A percentile compares a stretch with the other conserved stretches of the same genome.
Evolutionary conservation across 805 yeast species (phyloP).

Genomic region (Yamadazyma kitorensis): DNA sequence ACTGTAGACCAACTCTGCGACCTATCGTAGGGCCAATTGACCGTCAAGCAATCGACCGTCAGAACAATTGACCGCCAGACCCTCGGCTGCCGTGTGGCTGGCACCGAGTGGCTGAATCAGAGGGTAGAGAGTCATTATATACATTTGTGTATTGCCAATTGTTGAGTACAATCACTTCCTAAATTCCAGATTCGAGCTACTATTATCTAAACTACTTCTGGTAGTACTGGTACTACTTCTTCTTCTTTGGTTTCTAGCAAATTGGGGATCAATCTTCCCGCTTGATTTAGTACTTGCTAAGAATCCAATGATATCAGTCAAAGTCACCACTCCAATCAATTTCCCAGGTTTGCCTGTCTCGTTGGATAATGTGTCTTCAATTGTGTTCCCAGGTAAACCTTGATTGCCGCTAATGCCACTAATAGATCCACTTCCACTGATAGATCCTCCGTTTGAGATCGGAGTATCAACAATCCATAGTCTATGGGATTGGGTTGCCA

Average conservation of each 20-base stretch:
- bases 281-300: constrained; percentile 62
- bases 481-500: constrained; percentile 92
- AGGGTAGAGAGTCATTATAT: background rate
- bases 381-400: constrained; percentile 8
- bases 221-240: constrained; percentile 45
- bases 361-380: constrained; percentile 16
- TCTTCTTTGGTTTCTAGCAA: constrained; percentile 87
- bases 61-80: too few relatives aligned
- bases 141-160: background rate
- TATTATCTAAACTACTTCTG: constrained; percentile 13
- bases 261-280: constrained; percentile 81
- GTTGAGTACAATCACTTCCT: constrained; percentile 5
- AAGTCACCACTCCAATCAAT: constrained; percentile 84
- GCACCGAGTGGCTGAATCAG: too few relatives aligned
- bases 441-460: background rate
- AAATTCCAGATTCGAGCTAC: constrained; percentile 10
- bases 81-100: too few relatives aligned
- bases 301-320: constrained; percentile 84
- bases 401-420: constrained; percentile 33
- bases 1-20: too few relatives aligned
- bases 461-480: constrained; percentile 68
- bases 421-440: constrained; percentile 7
- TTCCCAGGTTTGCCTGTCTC: constrained; percentile 64
- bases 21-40: too few relatives aligned
- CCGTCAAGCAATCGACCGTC: too few relatives aligned